Conservation (phyloP, 495 filamentous ascomycete genomes). For the Aspergillus panamensis region DNA sequence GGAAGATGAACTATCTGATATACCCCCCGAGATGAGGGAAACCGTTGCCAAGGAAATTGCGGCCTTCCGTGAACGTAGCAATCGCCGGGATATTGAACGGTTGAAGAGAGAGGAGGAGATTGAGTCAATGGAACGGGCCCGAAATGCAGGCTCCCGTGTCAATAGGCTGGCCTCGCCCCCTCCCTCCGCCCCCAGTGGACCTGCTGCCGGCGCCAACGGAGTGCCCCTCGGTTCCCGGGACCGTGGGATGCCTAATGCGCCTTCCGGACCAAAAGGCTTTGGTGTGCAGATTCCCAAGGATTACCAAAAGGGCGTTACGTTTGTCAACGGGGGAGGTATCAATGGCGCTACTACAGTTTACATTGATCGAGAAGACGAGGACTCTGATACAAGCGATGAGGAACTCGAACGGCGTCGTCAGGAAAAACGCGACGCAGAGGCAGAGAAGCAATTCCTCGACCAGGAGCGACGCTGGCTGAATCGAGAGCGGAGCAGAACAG, state of each 20-base stretch:
- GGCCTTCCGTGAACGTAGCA: conserved; percentile 88
- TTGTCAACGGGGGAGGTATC: conserved; percentile 76
- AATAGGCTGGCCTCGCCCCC: conserved; percentile 70
- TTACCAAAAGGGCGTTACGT: conserved; percentile 77
- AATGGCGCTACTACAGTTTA: conserved; percentile 54
- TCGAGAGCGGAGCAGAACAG: conserved; percentile 75
- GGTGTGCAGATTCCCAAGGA: conserved; percentile 72
- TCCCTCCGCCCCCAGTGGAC: conserved; percentile 62
- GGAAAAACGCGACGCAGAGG: conserved; percentile 67
- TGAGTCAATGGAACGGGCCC: conserved; percentile 77
- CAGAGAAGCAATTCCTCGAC: conserved; percentile 78
- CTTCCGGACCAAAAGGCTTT: conserved; percentile 71
- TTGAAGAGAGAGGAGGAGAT: conserved; percentile 85
- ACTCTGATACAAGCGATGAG: conserved; percentile 81
- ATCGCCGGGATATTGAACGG: conserved; percentile 81
- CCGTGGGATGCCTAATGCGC: conserved; percentile 66
- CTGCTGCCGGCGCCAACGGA: conserved; percentile 70
- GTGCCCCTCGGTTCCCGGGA: conserved; percentile 84
- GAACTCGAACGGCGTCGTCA: conserved; percentile 74
- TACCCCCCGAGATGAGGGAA: conserved; percentile 94
- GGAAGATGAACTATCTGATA: conserved; percentile 94
- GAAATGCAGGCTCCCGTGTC: conserved; percentile 60
- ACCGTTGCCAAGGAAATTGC: conserved; percentile 93
- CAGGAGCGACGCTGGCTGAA: conserved; percentile 88
- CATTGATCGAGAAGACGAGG: conserved; percentile 73